Percentiles rank a stretch among this genome's conserved stretches.
phyloP scores from a whole-genome alignment of 495 filamentous ascomycete genomes.

The Lepidopterella palustris region DNA sequence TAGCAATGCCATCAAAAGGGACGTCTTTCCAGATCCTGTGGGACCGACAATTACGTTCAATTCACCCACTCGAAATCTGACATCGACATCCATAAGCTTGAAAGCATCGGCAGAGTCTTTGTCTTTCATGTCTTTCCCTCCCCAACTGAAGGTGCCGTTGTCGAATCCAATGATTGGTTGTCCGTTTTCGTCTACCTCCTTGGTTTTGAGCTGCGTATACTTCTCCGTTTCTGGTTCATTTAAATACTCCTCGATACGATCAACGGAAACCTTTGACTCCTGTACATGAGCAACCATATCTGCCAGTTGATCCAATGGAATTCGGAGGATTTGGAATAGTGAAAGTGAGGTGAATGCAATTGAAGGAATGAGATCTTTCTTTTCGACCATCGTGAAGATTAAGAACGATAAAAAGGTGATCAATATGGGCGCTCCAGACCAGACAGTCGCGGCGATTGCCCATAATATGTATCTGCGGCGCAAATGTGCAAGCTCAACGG shows the following conservation, averaged over 20 bases:
- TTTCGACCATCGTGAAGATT: slow-evolving; percentile 84
- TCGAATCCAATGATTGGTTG: slow-evolving; percentile 72
- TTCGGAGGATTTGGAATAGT: slow-evolving; percentile 88
- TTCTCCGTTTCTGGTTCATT: slow-evolving; percentile 95
- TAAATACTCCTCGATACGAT: slow-evolving; percentile 92
- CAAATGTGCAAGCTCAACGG: slow-evolving; percentile 68
- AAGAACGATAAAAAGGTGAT: slow-evolving; percentile 97
- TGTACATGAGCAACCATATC: slow-evolving; percentile 99
- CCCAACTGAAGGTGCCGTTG: slow-evolving; percentile 84
- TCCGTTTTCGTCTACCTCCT: slow-evolving; percentile 53
- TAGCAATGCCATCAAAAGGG: slow-evolving; percentile 88
- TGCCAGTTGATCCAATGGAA: slow-evolving; percentile 91
- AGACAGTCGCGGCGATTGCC: slow-evolving; percentile 84
- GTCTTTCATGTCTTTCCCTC: slow-evolving; percentile 55
- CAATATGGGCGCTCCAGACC: slow-evolving; percentile 91
- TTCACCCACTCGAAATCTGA: slow-evolving; percentile 68
- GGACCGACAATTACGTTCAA: slow-evolving; percentile 89
- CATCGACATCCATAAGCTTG: slow-evolving; percentile 71
- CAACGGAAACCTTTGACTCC: slow-evolving; percentile 93
- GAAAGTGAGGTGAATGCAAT: slow-evolving; percentile 95
- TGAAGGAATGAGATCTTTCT: slow-evolving; percentile 82
- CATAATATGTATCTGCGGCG: slow-evolving; percentile 82
- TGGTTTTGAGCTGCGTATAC: slow-evolving; percentile 71
- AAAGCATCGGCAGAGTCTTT: slow-evolving; percentile 61
- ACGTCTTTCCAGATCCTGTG: slow-evolving; percentile 93